Evolutionary conservation across 331 rosid species (phyloP), one percentile per base, ranked within the genome.

Genomic region (Ulmus americana): DNA sequence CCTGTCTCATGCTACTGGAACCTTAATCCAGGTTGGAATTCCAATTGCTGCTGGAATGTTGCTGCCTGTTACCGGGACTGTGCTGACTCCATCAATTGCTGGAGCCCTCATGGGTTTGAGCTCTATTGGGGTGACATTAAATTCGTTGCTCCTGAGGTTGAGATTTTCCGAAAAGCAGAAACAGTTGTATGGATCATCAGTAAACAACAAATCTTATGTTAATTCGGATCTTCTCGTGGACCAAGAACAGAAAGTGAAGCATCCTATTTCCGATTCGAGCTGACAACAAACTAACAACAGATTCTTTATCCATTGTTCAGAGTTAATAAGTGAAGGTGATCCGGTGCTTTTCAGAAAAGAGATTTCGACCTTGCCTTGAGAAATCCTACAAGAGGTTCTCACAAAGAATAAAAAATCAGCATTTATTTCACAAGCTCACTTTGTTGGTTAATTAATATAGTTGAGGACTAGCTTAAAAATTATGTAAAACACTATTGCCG

Each of bases 61-160:
- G 85, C 83, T 88, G 68, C 97, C 96, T 6, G 63, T 86, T 59
- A 88, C 86, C 44, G 96, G 97, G 59, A 85, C 91, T 45, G 70
- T 86, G 76, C 79, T 92, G 80, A 92, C 94, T 68, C 97, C 97
- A 57, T 92, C 96, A 56, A 92, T 92, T 54, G 97, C 97, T 6
- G 97, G 97, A 74, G 97, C 96, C 18, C 88, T 92, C 48, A 86
- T 92, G 97, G 96, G 95, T 22, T 69, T 92, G 69, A 86, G 96
- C 77, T 92, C 96, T 71, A 68, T 88, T 47, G 96, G 96, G 39
- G 97, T 92, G 70, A 86, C 84, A 84, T 80, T 86, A 52, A 92
- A 92, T 86, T 92, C 96, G 1, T 78, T 92, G 60, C 80, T 86
- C 71, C 69, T 92, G 72, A 88, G 97, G 77, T 76, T 70, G 70